These are phyloP conservation scores for Thuidium tamariscinum DNA, from an alignment of 225 moss, liverwort and hornwort species.

Conservation along the genomic window DNA sequence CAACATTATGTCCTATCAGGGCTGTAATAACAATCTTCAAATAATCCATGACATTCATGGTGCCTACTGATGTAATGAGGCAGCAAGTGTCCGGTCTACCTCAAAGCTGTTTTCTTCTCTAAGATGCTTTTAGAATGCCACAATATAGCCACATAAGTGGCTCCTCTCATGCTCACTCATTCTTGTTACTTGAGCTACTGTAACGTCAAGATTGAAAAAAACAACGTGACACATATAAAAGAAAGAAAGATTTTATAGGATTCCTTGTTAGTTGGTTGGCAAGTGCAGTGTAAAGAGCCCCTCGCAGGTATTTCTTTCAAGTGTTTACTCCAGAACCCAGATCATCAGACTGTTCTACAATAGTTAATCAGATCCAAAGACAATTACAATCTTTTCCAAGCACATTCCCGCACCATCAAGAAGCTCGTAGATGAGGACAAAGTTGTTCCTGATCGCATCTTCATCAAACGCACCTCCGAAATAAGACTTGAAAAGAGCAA, in stretches of 20 bases:
- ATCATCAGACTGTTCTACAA: background rate
- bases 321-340: background rate
- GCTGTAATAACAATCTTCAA: background rate
- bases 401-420: slow-evolving; percentile 35
- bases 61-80: background rate
- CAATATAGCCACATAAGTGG: background rate
- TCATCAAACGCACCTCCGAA: slow-evolving; percentile 64
- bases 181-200: background rate
- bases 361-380: background rate
- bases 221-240: background rate
- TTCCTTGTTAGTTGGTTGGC: background rate
- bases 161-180: background rate
- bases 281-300: background rate
- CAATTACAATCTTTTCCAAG: background rate
- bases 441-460: slow-evolving; percentile 60
- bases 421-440: slow-evolving; percentile 64
- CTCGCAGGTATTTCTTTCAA: background rate
- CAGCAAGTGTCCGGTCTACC: background rate
- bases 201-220: background rate
- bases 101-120: background rate
- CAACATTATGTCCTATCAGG: background rate
- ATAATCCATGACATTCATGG: background rate
- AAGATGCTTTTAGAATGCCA: background rate
- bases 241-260: background rate
- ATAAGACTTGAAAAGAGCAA: slow-evolving; percentile 59